Conservation (phyloP, 768 basidiomycete genomes). For the Pleurotus tuoliensis region DNA sequence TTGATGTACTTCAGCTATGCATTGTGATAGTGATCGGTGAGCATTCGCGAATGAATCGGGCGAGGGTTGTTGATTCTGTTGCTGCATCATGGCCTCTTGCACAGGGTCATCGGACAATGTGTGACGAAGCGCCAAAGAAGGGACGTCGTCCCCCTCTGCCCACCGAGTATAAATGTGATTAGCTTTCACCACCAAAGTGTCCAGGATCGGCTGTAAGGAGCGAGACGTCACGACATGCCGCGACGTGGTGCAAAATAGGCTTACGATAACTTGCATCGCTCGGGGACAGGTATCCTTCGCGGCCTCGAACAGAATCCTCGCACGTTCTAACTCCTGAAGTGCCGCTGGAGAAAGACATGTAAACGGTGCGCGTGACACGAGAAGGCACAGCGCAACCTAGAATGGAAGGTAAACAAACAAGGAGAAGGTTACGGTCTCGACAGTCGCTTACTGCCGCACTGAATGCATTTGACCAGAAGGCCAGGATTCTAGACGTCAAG, state of each 20-base stretch:
- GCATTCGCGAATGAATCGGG: conserved; percentile 36
- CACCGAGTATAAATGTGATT: conserved; percentile 45
- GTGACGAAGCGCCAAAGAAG: conserved; percentile 37
- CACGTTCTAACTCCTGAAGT: conserved; percentile 55
- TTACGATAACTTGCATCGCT: conserved; percentile 41
- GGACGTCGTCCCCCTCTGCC: conserved; percentile 41
- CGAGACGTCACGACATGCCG: conserved; percentile 7
- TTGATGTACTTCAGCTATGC: conserved; percentile 44
- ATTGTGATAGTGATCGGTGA: conserved; percentile 41
- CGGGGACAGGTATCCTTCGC: conserved; percentile 43
- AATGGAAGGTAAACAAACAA: conserved; percentile 9
- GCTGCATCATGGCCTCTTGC: conserved; percentile 13
- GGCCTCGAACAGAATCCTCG: conserved; percentile 39
- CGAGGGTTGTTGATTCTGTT: conserved; percentile 18
- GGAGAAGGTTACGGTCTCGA: background rate
- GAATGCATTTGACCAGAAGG: conserved; percentile 53
- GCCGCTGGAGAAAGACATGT: conserved; percentile 60
- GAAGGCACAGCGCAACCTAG: conserved; percentile 47
- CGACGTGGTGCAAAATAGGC: conserved; percentile 15
- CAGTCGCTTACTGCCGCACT: conserved; percentile 42
- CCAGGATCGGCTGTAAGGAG: conserved; percentile 36
- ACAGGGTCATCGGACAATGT: conserved; percentile 24
- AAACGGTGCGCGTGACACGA: conserved; percentile 64
- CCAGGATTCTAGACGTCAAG: conserved; percentile 48
- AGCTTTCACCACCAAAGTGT: conserved; percentile 49